Conservation (phyloP, 2,329 filamentous ascomycete species). For the Scopulariopsis brevicaulis region DNA sequence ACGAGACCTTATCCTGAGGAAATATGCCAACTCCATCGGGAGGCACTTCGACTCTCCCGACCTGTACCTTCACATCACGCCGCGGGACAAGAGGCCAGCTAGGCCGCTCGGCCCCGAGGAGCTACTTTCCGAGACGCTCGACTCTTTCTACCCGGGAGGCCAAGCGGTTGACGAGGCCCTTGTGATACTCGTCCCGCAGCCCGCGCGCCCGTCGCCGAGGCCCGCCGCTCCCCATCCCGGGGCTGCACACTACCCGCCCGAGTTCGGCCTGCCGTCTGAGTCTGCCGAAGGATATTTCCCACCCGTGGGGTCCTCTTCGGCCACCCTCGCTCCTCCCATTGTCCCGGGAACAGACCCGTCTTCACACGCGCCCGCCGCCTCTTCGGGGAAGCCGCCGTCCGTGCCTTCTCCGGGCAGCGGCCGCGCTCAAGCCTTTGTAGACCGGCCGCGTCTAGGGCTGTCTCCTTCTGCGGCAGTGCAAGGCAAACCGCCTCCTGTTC, state of each 20-base stretch:
- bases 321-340: slow-evolving; percentile 27
- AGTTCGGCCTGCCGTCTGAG: slow-evolving; percentile 56
- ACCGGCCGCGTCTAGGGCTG: not conserved
- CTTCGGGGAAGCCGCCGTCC: slow-evolving; percentile 66
- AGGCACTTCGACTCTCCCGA: slow-evolving; percentile 85
- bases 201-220: slow-evolving; percentile 70
- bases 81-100: slow-evolving; percentile 45
- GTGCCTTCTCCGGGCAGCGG: slow-evolving; percentile 72
- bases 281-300: slow-evolving; percentile 75
- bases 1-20: slow-evolving; percentile 80
- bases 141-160: slow-evolving; percentile 74
- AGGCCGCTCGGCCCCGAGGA: slow-evolving; percentile 78
- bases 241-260: slow-evolving; percentile 35
- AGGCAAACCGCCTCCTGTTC: not conserved
- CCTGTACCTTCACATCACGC: slow-evolving; percentile 64
- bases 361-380: slow-evolving; percentile 44
- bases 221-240: slow-evolving; percentile 30
- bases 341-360: not conserved
- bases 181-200: slow-evolving; percentile 75
- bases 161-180: slow-evolving; percentile 84
- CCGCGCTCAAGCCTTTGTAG: not conserved
- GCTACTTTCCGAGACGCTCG: slow-evolving; percentile 64
- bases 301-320: slow-evolving; percentile 29
- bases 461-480: not conserved
- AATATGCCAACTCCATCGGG: slow-evolving; percentile 89